Conservation (phyloP, 2,329 filamentous ascomycete genomes). For the Capronia americana region DNA sequence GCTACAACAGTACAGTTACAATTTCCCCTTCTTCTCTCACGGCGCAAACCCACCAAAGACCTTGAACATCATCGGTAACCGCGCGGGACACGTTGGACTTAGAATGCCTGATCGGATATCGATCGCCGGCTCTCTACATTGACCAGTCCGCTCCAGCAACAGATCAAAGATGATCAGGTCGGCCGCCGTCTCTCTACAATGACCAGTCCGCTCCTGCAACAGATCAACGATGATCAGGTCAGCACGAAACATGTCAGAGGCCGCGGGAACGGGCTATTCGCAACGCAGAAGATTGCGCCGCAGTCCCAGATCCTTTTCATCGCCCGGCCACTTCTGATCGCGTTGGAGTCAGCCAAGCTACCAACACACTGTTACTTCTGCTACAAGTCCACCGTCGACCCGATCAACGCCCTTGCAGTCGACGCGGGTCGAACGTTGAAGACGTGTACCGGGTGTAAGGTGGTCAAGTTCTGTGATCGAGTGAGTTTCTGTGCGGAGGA, state of each 20-base stretch:
- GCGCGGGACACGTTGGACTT: not conserved
- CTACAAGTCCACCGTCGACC: slow-evolving; percentile 44
- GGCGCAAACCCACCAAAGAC: not conserved
- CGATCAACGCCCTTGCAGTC: slow-evolving; percentile 30
- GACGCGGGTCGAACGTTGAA: slow-evolving; percentile 49
- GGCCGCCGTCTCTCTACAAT: slow-evolving; percentile 12
- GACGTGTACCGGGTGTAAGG: slow-evolving; percentile 63
- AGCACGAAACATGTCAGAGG: slow-evolving; percentile 12
- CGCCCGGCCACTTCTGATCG: slow-evolving; percentile 60
- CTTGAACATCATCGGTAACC: not conserved
- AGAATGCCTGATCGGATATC: not conserved
- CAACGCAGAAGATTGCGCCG: slow-evolving; percentile 53
- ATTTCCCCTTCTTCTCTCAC: not conserved
- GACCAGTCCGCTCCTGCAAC: slow-evolving; percentile 11
- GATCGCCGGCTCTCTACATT: slow-evolving; percentile 4
- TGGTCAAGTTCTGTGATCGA: slow-evolving; percentile 66
- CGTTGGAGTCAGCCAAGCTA: slow-evolving; percentile 60
- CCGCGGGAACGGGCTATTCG: slow-evolving; percentile 62
- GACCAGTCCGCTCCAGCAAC: slow-evolving; percentile 11
- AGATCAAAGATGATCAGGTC: slow-evolving; percentile 17
- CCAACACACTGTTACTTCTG: slow-evolving; percentile 65
- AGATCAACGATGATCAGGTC: slow-evolving; percentile 17
- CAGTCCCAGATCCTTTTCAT: slow-evolving; percentile 59
- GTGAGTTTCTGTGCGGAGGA: slow-evolving; percentile 47
- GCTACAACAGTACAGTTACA: too few species aligned